phyloP scores from a whole-genome alignment of 2,329 filamentous ascomycete genomes.

The Epichloe bromicola region DNA sequence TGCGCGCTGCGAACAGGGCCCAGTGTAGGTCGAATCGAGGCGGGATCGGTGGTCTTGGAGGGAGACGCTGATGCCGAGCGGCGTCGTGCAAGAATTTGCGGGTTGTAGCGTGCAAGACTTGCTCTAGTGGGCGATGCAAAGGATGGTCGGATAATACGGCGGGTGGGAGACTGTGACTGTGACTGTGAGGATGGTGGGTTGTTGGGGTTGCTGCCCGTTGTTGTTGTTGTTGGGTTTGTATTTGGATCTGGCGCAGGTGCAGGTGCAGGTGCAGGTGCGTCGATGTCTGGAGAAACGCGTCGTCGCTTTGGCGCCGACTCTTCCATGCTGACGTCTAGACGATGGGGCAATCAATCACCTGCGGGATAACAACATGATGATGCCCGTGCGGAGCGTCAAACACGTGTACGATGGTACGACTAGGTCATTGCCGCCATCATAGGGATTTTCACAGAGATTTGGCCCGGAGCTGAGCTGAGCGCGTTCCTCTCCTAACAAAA shows the following conservation, averaged over 20 bases:
- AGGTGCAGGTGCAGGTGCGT: neutral
- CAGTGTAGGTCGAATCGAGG: neutral
- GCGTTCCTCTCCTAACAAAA: constrained; percentile 4
- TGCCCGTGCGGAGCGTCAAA: neutral
- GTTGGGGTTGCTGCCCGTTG: neutral
- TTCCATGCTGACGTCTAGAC: constrained; percentile 25
- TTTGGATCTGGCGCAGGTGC: neutral
- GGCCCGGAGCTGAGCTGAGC: neutral
- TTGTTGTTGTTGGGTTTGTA: neutral
- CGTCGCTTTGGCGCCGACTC: constrained; percentile 43
- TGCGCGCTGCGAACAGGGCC: constrained; percentile 1
- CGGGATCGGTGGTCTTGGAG: constrained; percentile 11
- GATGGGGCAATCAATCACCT: neutral
- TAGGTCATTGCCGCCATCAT: neutral
- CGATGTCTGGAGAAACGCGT: constrained; percentile 7
- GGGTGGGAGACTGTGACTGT: constrained; percentile 6
- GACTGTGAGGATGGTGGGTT: constrained; percentile 5
- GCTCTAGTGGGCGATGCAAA: constrained; percentile 56
- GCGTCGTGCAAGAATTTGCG: constrained; percentile 39
- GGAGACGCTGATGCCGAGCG: constrained; percentile 24
- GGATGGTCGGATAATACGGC: constrained; percentile 32
- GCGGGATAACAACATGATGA: constrained; percentile 3
- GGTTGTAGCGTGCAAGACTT: constrained; percentile 48
- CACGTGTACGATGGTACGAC: neutral
- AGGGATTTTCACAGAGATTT: neutral